These are phyloP conservation scores for Cadophora gregata DNA, from an alignment of 2,329 filamentous ascomycete species.

Conservation along the genomic window DNA sequence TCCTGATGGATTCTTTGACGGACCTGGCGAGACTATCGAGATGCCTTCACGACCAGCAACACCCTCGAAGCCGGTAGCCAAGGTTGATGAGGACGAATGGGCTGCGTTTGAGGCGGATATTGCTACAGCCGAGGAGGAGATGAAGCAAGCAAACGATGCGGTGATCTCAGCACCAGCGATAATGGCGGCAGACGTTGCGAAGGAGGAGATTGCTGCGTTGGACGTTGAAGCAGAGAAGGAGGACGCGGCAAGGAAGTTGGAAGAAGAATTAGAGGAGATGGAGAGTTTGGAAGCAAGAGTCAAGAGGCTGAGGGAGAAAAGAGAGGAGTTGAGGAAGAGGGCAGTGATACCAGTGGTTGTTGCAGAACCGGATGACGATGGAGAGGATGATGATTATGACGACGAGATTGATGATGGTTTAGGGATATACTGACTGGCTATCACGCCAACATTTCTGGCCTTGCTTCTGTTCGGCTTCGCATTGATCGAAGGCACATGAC, in stretches of 20 bases:
- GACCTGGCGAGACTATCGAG: conserved; percentile 49
- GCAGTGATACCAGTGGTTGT: background rate
- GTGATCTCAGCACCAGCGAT: conserved; percentile 74
- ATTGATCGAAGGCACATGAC: too few species aligned
- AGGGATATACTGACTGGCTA: too few species aligned
- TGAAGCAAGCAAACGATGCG: conserved; percentile 50
- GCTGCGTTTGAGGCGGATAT: conserved; percentile 87
- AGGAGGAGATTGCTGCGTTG: conserved; percentile 57
- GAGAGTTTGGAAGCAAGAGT: conserved; percentile 77
- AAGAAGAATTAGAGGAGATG: conserved; percentile 85
- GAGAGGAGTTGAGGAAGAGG: conserved; percentile 64
- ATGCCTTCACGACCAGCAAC: conserved; percentile 70
- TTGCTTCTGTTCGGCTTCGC: too few species aligned
- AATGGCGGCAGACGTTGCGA: conserved; percentile 66
- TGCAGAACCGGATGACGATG: background rate
- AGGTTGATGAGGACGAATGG: conserved; percentile 81
- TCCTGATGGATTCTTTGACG: conserved; percentile 45
- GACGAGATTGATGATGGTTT: conserved; percentile 1
- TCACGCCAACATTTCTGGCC: too few species aligned
- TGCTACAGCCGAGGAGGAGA: conserved; percentile 51
- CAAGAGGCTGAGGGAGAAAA: conserved; percentile 68
- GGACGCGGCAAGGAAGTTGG: conserved; percentile 74
- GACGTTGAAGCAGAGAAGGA: conserved; percentile 71
- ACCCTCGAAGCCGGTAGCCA: conserved; percentile 51
- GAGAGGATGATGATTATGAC: background rate